Evolutionary conservation across 352 stramenopile genomes (phyloP).

Genomic region (Phytophthora parvispora): DNA sequence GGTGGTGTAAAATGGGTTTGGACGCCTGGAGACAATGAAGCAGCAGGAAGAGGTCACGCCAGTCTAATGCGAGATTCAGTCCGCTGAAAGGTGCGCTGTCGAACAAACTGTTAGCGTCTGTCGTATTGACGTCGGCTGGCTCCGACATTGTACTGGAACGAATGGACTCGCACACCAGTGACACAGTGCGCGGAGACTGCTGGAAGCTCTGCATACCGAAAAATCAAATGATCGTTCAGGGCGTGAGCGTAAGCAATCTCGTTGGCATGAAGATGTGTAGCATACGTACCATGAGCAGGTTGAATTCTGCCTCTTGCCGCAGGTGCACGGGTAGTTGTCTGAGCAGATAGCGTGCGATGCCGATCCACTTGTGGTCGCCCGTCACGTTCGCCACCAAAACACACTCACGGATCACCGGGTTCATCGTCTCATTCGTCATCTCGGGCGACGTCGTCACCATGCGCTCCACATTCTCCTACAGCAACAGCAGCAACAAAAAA

Average conservation of each 20-base stretch:
- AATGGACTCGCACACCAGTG: conserved; percentile 64
- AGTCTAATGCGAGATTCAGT: conserved; percentile 43
- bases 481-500: conserved; percentile 2
- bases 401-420: conserved; percentile 74
- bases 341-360: conserved; percentile 58
- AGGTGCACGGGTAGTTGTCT: conserved; percentile 61
- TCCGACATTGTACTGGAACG: conserved; percentile 22
- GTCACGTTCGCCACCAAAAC: conserved; percentile 60
- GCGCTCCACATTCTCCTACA: conserved; percentile 55
- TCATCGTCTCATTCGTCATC: conserved; percentile 61
- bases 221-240: not conserved
- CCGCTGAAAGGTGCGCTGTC: conserved; percentile 3
- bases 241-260: not conserved
- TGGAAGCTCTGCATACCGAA: conserved; percentile 53
- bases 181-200: conserved; percentile 58
- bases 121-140: conserved; percentile 1
- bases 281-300: conserved; percentile 74
- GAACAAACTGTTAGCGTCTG: conserved; percentile 10
- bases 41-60: conserved; percentile 72
- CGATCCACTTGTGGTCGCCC: conserved; percentile 57
- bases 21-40: conserved; percentile 82
- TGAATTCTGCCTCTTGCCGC: conserved; percentile 81
- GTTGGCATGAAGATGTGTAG: not conserved
- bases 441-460: conserved; percentile 51
- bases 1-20: conserved; percentile 83